These are phyloP conservation scores for Suillus luteus DNA, from an alignment of 768 basidiomycete species.

Conservation along the genomic window DNA sequence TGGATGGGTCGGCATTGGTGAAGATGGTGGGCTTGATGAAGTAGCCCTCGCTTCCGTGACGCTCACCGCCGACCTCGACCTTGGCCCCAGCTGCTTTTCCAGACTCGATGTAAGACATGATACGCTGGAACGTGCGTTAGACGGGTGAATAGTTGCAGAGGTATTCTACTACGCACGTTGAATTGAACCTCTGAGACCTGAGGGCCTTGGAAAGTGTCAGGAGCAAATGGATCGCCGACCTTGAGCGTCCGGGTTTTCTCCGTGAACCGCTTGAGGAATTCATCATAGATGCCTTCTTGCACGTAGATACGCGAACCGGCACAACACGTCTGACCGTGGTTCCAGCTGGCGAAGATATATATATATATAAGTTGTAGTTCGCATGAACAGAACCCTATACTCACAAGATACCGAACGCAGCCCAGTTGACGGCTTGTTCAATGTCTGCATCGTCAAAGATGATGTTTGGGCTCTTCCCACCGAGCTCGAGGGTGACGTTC, in stretches of 20 bases:
- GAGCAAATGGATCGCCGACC: slow-evolving; percentile 71
- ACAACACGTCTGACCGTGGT: slow-evolving; percentile 78
- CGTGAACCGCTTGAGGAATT: slow-evolving; percentile 64
- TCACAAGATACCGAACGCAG: slow-evolving; percentile 69
- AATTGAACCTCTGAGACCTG: slow-evolving; percentile 77
- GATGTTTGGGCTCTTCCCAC: slow-evolving; percentile 73
- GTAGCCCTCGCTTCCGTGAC: slow-evolving; percentile 60
- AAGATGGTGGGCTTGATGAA: slow-evolving; percentile 80
- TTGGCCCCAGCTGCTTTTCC: slow-evolving; percentile 75
- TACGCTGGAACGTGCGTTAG: slow-evolving; percentile 46
- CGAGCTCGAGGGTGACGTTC: slow-evolving; percentile 79
- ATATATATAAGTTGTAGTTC: not conserved
- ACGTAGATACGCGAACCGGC: slow-evolving; percentile 85
- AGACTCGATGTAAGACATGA: slow-evolving; percentile 76
- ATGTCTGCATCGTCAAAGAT: slow-evolving; percentile 76
- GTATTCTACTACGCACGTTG: slow-evolving; percentile 47
- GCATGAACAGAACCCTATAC: slow-evolving; percentile 28
- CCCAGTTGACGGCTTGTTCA: slow-evolving; percentile 70
- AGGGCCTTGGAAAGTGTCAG: slow-evolving; percentile 69
- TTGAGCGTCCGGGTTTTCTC: slow-evolving; percentile 54
- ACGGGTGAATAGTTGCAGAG: not conserved
- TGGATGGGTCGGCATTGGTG: slow-evolving; percentile 61
- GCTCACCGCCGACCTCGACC: slow-evolving; percentile 62
- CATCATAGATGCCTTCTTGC: slow-evolving; percentile 77
- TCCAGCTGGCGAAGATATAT: slow-evolving; percentile 47